phyloP scores from a whole-genome alignment of 805 yeast species.

The Kazachstania kunashirensis region DNA sequence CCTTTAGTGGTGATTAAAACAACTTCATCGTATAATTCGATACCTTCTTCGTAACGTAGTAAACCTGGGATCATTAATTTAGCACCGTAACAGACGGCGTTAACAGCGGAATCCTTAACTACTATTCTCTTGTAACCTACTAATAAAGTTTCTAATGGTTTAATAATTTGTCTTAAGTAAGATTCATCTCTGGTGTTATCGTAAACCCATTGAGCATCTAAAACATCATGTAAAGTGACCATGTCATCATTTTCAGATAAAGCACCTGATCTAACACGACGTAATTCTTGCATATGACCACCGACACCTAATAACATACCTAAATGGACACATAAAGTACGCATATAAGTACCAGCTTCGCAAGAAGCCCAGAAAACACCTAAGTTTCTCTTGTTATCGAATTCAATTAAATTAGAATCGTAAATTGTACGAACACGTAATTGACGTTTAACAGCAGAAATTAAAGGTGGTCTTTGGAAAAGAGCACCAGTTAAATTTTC shows the following conservation, averaged over 20 bases:
- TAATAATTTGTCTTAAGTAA: constrained; percentile 84
- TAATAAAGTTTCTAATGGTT: constrained; percentile 88
- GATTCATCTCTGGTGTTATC: constrained; percentile 97
- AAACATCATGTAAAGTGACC: constrained; percentile 92
- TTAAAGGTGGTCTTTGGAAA: constrained; percentile 98
- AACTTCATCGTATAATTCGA: constrained; percentile 94
- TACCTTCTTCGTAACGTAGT: constrained; percentile 94
- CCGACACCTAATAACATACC: constrained; percentile 98
- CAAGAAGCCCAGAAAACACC: constrained; percentile 99
- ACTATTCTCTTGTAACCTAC: constrained; percentile 96
- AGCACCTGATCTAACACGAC: constrained; percentile 98
- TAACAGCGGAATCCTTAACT: constrained; percentile 90
- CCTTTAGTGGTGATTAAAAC: constrained; percentile 98
- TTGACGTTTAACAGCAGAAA: constrained; percentile 98
- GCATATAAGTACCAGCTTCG: constrained; percentile 99
- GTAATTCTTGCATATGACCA: constrained; percentile 99
- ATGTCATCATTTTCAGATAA: constrained; percentile 79
- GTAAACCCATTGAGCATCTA: constrained; percentile 97
- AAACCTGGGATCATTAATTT: constrained; percentile 98
- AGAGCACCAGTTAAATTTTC: constrained; percentile 97
- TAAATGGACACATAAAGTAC: constrained; percentile 96
- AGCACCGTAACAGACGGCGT: constrained; percentile 98
- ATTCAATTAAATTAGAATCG: constrained; percentile 90
- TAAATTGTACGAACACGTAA: constrained; percentile 96
- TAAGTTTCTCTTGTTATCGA: constrained; percentile 86